Base-by-base conservation (phyloP, 108 stramenopile species). In the Cyclotella atomus region DNA sequence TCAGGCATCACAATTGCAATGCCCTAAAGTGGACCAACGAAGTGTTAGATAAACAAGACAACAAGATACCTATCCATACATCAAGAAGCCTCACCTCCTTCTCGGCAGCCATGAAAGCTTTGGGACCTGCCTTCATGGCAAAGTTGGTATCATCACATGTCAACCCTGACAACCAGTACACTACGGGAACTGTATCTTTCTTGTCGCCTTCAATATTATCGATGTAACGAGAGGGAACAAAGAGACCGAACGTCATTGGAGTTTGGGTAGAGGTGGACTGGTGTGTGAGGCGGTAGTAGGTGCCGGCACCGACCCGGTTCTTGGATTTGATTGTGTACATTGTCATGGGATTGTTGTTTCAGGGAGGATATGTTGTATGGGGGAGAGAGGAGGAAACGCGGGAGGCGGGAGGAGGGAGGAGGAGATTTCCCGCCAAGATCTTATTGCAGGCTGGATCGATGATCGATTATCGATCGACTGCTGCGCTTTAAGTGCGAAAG, bases 111-210 rank as follows among this genome's bases (percentile, higher is more conserved):
- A 74, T 69, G 74, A 94, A 94, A 27, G 93, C 93, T 15, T 54
- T 70, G 6, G 74, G 62, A 38, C 95, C 95, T 0, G 91, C 92
- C 79, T 99, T 99, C 61, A 84, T 85, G 46, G 87, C 81, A 81
- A 98, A 97, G 77, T 98, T 99, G 46, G 97, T 92, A 72, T 95
- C 96, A 24, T 93, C 96, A 73, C 99, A 98, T 20, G 99, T 99
- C 60, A 99, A 79, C 0, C 99, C 97, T 43, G 87, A 88, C 52
- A 99, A 73, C 90, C 94, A 99, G 57, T 74, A 91, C 23, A 91
- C 59, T 20, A 81, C 84, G 20, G 91, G 91, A 10, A 86, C 84
- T 10, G 76, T 73, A 7, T 81, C 12, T 28, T 60, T 81, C 30
- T 23, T 47, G 6, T 43, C 50, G 24, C 29, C 41, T 65, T 65